phyloP scores from a whole-genome alignment of 2,329 filamentous ascomycete genomes.

The Pseudocercospora crystallina region DNA sequence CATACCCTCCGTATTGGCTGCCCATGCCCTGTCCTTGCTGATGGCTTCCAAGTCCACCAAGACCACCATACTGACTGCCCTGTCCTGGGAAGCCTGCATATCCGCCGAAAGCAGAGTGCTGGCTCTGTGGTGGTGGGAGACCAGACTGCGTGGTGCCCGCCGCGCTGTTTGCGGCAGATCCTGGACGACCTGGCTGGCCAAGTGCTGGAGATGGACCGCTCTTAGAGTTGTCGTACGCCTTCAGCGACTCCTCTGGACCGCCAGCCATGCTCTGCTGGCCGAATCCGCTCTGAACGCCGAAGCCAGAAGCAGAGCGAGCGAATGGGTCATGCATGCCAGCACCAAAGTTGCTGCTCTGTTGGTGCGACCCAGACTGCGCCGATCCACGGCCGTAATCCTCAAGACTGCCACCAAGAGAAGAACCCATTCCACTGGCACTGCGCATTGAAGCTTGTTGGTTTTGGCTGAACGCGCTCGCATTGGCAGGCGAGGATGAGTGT shows the following conservation, averaged over 20 bases:
- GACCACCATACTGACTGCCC: constrained; percentile 52
- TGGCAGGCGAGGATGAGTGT: constrained; percentile 64
- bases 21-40: constrained; percentile 44
- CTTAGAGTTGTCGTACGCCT: constrained; percentile 57
- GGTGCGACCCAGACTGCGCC: constrained; percentile 57
- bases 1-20: constrained; percentile 36
- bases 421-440: constrained; percentile 43
- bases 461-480: constrained; percentile 53
- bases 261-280: constrained; percentile 48
- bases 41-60: constrained; percentile 52
- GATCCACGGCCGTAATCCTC: constrained; percentile 57
- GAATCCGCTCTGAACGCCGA: constrained; percentile 52
- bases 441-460: constrained; percentile 42
- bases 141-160: constrained; percentile 52
- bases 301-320: constrained; percentile 58
- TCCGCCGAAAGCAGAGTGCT: constrained; percentile 58
- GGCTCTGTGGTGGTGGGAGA: constrained; percentile 56
- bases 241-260: constrained; percentile 53
- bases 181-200: constrained; percentile 62
- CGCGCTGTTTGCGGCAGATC: constrained; percentile 61
- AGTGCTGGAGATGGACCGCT: constrained; percentile 59
- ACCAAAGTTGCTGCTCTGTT: constrained; percentile 52
- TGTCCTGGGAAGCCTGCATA: constrained; percentile 54
- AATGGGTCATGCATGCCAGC: constrained; percentile 58
- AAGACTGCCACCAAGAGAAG: constrained; percentile 47